These are phyloP conservation scores for Stachybotrys elegans DNA, from an alignment of 2,329 filamentous ascomycete genomes.

Conservation along the genomic window DNA sequence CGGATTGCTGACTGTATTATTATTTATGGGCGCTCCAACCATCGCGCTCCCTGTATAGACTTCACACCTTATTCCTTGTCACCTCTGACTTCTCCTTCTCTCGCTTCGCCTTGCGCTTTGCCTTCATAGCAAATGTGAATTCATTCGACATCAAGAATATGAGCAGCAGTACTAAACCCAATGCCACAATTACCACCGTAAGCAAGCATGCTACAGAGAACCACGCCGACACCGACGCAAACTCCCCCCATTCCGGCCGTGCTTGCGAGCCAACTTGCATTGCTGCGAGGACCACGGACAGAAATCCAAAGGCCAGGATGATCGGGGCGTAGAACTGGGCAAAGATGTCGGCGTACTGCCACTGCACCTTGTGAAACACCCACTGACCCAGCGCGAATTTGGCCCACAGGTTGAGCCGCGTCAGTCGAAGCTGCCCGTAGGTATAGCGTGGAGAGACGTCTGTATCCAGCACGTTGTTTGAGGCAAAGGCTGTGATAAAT, in stretches of 20 bases:
- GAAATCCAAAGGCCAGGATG: conserved; percentile 1
- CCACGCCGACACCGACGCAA: conserved; percentile 2
- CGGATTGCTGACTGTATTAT: too few species aligned
- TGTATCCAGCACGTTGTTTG: background rate
- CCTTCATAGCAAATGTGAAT: background rate
- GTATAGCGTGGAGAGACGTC: background rate
- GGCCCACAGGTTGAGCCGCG: conserved; percentile 2
- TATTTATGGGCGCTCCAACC: too few species aligned
- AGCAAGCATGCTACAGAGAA: background rate
- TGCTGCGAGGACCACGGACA: background rate
- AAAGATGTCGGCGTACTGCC: conserved; percentile 4
- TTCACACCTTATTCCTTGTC: too few species aligned
- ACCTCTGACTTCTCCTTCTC: too few species aligned
- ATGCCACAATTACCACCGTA: background rate
- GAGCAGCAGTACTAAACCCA: background rate
- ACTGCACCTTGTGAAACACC: background rate
- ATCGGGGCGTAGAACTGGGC: conserved; percentile 3
- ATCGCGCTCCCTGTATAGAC: too few species aligned
- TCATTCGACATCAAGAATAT: background rate
- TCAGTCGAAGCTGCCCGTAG: conserved; percentile 2
- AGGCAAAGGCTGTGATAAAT: background rate
- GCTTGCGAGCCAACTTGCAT: conserved; percentile 2
- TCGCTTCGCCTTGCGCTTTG: background rate
- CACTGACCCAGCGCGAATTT: background rate
- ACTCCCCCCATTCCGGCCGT: background rate